Conservation (phyloP, 306 rosid genomes). For the Sphenostylis stenocarpa region DNA sequence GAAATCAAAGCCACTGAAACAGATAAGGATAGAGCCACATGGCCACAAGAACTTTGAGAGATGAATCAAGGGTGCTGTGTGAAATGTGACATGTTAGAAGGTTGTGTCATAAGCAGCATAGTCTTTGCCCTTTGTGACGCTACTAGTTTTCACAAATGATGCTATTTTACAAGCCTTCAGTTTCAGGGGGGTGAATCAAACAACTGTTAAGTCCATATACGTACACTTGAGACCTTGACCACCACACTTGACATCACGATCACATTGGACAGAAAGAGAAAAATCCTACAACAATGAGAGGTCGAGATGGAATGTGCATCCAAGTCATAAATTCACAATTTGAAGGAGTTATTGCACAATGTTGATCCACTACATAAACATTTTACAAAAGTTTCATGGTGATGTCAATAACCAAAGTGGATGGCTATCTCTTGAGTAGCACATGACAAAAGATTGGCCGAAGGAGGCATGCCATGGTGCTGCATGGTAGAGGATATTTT, state of each 20-base stretch:
- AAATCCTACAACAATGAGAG: constrained; percentile 26
- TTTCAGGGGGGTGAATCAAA: constrained; percentile 32
- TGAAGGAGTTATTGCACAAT: constrained; percentile 17
- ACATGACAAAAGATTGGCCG: constrained; percentile 33
- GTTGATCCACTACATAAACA: constrained; percentile 27
- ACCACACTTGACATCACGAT: constrained; percentile 34
- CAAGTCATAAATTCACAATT: constrained; percentile 34
- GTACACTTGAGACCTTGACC: constrained; percentile 38
- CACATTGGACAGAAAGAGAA: constrained; percentile 3
- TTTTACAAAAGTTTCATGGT: constrained; percentile 4
- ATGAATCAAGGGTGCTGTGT: constrained; percentile 6
- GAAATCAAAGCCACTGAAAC: too few species aligned
- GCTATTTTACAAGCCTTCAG: constrained; percentile 26
- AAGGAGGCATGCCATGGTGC: constrained; percentile 43
- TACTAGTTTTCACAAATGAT: neutral
- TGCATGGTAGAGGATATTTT: constrained; percentile 42
- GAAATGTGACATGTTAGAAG: constrained; percentile 2
- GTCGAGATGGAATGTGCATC: constrained; percentile 8
- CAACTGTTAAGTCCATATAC: constrained; percentile 24
- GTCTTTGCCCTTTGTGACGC: constrained; percentile 16
- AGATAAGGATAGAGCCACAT: too few species aligned
- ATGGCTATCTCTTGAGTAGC: constrained; percentile 49
- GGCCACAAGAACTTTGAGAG: neutral
- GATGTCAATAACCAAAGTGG: constrained; percentile 42
- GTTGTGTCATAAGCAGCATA: constrained; percentile 22